A percentile compares a stretch with the other conserved stretches of the same genome.
phyloP scores from a whole-genome alignment of 2,329 filamentous ascomycete genomes.

The Pestalotiopsis fici region DNA sequence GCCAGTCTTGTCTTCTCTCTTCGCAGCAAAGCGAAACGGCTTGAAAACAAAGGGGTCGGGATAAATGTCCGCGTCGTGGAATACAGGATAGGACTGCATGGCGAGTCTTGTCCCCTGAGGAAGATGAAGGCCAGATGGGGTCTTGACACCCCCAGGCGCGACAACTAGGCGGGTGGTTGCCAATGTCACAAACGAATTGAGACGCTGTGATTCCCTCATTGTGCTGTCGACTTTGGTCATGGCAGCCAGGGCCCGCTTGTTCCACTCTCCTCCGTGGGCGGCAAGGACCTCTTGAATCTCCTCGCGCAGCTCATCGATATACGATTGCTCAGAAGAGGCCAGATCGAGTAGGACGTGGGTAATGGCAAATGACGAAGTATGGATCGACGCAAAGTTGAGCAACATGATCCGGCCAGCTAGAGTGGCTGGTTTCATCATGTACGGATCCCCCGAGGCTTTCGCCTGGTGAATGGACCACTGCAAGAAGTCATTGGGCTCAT shows the following conservation, averaged over 20 bases:
- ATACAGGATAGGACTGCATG: conserved; percentile 29
- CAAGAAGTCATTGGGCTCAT: conserved; percentile 20
- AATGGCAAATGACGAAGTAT: conserved; percentile 34
- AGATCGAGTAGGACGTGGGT: conserved; percentile 42
- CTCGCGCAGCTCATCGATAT: conserved; percentile 43
- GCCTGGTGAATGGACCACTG: conserved; percentile 21
- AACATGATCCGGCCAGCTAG: conserved; percentile 29
- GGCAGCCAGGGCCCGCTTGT: conserved; percentile 31
- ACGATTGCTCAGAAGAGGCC: conserved; percentile 31
- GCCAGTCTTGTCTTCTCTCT: background rate
- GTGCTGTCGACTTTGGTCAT: conserved; percentile 41
- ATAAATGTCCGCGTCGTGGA: conserved; percentile 46
- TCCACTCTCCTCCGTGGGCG: conserved; percentile 28
- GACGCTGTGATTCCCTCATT: conserved; percentile 39
- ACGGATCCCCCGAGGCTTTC: conserved; percentile 16
- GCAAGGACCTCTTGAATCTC: conserved; percentile 37
- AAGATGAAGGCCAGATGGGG: conserved; percentile 34
- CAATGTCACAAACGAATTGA: conserved; percentile 31
- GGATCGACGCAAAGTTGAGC: conserved; percentile 39
- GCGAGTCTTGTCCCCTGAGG: conserved; percentile 27
- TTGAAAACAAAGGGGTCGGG: conserved; percentile 36
- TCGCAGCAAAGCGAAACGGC: conserved; percentile 24
- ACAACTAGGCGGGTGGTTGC: conserved; percentile 25
- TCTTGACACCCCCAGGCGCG: conserved; percentile 25
- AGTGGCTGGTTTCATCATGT: conserved; percentile 16